phyloP scores from a whole-genome alignment of 768 basidiomycete species.

The Sporobolomyces phaffii region DNA sequence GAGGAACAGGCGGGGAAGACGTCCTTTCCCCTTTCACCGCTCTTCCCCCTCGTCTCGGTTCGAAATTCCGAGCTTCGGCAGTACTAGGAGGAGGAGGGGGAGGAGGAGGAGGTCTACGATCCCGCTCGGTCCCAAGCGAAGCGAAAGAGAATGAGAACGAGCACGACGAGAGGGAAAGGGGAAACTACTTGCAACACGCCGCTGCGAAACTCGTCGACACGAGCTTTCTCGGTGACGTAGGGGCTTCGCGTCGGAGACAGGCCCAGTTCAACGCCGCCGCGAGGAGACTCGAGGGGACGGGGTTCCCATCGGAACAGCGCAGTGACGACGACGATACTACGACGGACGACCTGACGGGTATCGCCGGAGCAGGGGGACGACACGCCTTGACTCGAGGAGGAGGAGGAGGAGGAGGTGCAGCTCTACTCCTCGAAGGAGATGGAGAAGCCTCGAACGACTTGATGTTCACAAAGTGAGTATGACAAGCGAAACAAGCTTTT shows the following conservation, averaged over 20 bases:
- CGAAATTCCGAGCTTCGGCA: constrained; percentile 20
- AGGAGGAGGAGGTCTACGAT: too few species aligned
- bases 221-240: constrained; percentile 12
- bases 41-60: constrained; percentile 24
- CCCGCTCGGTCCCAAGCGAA: too few species aligned
- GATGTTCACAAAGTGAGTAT: constrained; percentile 7
- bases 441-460: constrained; percentile 27
- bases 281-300: constrained; percentile 29
- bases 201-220: constrained; percentile 29
- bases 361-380: too few species aligned
- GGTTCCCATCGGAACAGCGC: constrained; percentile 17
- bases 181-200: not conserved
- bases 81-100: too few species aligned
- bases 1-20: not conserved
- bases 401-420: too few species aligned
- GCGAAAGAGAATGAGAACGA: too few species aligned
- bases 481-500: too few species aligned
- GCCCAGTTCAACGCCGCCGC: constrained; percentile 24
- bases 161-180: not conserved
- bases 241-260: constrained; percentile 15
- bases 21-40: constrained; percentile 32
- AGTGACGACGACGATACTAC: constrained; percentile 18
- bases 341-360: too few species aligned
- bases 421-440: constrained; percentile 7
- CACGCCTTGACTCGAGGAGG: too few species aligned